These are phyloP conservation scores for Tillandsia fasciculata DNA, from an alignment of 176 grass and related monocot species.

Conservation along the genomic window DNA sequence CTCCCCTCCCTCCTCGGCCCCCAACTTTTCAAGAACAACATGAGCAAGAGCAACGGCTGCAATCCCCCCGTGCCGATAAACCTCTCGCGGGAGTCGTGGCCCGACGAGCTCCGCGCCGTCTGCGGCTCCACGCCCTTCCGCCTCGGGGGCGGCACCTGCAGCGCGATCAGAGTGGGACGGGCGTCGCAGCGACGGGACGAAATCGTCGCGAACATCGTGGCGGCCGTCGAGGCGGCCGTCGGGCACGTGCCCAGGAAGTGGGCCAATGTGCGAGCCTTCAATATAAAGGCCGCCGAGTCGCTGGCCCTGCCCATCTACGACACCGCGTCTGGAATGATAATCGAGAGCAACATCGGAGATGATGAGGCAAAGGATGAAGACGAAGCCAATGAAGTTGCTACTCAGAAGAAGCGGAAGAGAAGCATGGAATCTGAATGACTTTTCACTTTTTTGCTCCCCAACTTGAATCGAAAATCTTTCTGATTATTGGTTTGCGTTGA, in stretches of 20 bases:
- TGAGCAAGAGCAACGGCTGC: not conserved
- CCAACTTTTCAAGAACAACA: constrained; percentile 11
- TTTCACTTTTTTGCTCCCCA: no score
- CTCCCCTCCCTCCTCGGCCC: constrained; percentile 15
- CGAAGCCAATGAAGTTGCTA: constrained; percentile 2
- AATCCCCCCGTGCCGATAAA: constrained; percentile 17
- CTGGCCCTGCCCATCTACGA: constrained; percentile 23
- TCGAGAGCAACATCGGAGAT: not conserved
- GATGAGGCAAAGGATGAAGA: not conserved
- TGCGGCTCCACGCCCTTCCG: not conserved
- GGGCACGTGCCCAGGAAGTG: constrained; percentile 20
- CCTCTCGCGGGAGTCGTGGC: constrained; percentile 7
- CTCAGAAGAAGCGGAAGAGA: not conserved
- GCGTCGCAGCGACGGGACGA: constrained; percentile 9
- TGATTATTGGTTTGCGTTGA: no score
- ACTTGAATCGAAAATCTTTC: no score
- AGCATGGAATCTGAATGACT: no score
- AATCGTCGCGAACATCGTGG: constrained; percentile 13
- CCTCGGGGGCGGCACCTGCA: constrained; percentile 13
- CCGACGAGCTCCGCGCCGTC: not conserved
- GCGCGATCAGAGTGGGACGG: constrained; percentile 2
- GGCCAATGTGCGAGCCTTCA: constrained; percentile 14
- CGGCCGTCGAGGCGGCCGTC: constrained; percentile 1
- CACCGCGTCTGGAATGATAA: not conserved
- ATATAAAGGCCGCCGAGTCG: constrained; percentile 25